phyloP scores from a whole-genome alignment of 176 grass and related monocot genomes.

The Raddia guianensis region DNA sequence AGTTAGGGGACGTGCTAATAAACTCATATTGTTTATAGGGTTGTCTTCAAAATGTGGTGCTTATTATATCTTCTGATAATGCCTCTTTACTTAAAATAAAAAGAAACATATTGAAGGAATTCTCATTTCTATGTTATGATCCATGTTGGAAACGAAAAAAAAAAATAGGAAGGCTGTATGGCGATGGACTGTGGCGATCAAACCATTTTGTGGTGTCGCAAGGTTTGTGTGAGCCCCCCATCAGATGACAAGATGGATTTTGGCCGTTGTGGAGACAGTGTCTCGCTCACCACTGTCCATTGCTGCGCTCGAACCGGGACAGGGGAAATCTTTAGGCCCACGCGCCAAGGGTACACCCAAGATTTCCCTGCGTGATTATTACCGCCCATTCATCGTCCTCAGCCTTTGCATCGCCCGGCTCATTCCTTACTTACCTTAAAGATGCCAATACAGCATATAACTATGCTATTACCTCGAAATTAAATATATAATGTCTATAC shows the following conservation, averaged over 20 bases:
- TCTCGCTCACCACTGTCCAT: not conserved
- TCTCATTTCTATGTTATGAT: not conserved
- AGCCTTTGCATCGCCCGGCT: too few relatives aligned
- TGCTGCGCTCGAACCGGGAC: not conserved
- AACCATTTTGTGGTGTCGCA: not conserved
- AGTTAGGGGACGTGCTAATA: too few relatives aligned
- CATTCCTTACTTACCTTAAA: too few relatives aligned
- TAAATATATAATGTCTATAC: too few relatives aligned
- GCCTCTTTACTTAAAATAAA: too few relatives aligned
- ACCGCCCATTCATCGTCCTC: not conserved
- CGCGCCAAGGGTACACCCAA: not conserved
- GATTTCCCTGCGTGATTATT: not conserved
- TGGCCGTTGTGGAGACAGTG: not conserved
- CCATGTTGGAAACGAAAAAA: not conserved
- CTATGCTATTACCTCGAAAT: too few relatives aligned
- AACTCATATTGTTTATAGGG: too few relatives aligned
- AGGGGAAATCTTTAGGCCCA: not conserved
- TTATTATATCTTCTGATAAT: too few relatives aligned
- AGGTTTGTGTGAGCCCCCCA: not conserved
- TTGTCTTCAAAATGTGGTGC: too few relatives aligned
- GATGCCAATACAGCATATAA: too few relatives aligned
- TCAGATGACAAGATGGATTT: slow-evolving; percentile 8
- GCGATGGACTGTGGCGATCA: not conserved
- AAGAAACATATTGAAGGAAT: too few relatives aligned
- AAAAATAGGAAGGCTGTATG: too few relatives aligned